These are phyloP conservation scores for Basidiobolus meristosporus DNA, from an alignment of 371 early-diverging fungal species.

Conservation along the genomic window DNA sequence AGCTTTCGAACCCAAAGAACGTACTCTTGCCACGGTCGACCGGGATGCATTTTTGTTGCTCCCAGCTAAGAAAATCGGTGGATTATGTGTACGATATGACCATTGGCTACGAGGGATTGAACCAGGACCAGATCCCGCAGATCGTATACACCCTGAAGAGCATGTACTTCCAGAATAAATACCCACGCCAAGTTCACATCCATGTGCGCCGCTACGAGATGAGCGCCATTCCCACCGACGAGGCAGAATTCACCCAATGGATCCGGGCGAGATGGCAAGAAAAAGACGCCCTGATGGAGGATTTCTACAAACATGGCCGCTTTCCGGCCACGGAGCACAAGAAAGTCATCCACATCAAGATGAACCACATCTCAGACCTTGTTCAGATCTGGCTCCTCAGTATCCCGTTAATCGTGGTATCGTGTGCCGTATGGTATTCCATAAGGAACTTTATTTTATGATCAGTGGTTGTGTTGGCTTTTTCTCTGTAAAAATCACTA, in stretches of 20 bases:
- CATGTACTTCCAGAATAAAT: conserved; percentile 39
- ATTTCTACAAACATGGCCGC: conserved; percentile 68
- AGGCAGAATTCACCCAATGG: conserved; percentile 57
- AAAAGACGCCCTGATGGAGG: conserved; percentile 63
- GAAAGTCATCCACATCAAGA: too few species aligned
- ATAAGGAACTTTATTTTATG: too few species aligned
- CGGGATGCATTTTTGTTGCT: too few species aligned
- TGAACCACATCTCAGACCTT: too few species aligned
- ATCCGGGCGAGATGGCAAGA: conserved; percentile 55
- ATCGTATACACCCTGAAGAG: conserved; percentile 46
- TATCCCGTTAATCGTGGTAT: too few species aligned
- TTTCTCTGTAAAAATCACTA: too few species aligned
- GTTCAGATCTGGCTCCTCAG: too few species aligned
- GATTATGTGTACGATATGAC: conserved; percentile 69
- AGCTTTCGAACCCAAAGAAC: conserved; percentile 26
- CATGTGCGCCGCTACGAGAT: conserved; percentile 48
- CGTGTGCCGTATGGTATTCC: too few species aligned
- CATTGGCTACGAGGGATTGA: conserved; percentile 64
- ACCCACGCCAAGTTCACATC: conserved; percentile 53
- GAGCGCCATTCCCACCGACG: conserved; percentile 50
- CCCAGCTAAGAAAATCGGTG: too few species aligned
- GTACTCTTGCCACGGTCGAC: conserved; percentile 63
- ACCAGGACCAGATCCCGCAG: conserved; percentile 46
- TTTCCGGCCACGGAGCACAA: too few species aligned
- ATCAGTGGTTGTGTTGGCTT: too few species aligned